These are phyloP conservation scores for Litsea cubeba DNA, from an alignment of 164 flowering plant species.

Conservation along the genomic window DNA sequence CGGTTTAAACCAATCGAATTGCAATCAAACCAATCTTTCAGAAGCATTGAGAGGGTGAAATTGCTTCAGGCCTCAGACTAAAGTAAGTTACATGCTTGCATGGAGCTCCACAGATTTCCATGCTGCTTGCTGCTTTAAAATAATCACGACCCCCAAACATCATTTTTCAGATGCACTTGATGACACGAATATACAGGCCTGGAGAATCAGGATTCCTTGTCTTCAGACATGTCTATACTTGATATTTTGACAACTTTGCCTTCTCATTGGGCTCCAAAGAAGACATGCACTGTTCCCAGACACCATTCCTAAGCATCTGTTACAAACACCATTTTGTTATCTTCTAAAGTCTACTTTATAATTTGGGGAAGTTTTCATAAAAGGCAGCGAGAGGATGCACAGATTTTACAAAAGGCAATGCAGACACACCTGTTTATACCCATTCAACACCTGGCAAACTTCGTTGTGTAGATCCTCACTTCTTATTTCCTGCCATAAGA, in stretches of 20 bases:
- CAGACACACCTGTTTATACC: slow-evolving; percentile 81
- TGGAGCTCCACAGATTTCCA: neutral
- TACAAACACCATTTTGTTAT: slow-evolving; percentile 4
- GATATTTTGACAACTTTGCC: slow-evolving; percentile 67
- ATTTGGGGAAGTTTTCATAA: neutral
- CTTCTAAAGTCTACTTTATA: neutral
- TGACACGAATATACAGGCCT: slow-evolving; percentile 12
- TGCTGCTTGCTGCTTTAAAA: neutral
- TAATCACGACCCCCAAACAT: slow-evolving; percentile 8
- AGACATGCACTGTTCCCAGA: slow-evolving; percentile 96
- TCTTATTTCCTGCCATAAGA: slow-evolving; percentile 69
- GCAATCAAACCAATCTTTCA: neutral
- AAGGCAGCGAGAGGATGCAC: neutral
- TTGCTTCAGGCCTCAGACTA: neutral
- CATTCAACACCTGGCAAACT: slow-evolving; percentile 86
- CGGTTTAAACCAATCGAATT: neutral
- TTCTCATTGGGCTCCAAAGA: slow-evolving; percentile 79
- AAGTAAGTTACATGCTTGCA: too few species aligned
- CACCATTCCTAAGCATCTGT: slow-evolving; percentile 84
- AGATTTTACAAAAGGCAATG: neutral
- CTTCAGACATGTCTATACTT: slow-evolving; percentile 33
- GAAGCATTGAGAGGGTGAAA: neutral
- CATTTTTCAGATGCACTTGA: slow-evolving; percentile 7
- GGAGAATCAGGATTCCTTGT: neutral
- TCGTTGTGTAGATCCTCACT: slow-evolving; percentile 88